These are phyloP conservation scores for Rhexocercosporidium sp. DNA, from an alignment of 2,329 filamentous ascomycete species.

Conservation along the genomic window DNA sequence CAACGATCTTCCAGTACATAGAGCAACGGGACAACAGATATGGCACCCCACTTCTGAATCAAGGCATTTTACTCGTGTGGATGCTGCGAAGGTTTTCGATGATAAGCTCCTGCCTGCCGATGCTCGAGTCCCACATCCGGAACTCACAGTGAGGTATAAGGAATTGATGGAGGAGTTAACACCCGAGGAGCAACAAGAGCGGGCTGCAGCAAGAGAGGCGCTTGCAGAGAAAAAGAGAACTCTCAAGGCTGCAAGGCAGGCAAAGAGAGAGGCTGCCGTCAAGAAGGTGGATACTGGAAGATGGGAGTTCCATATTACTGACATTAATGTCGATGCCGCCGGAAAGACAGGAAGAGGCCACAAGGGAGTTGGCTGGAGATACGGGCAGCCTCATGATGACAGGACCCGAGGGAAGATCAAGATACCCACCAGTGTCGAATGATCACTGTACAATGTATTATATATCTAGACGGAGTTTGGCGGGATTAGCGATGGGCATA, in stretches of 20 bases:
- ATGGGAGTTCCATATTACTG: conserved; percentile 67
- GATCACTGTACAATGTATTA: conserved; percentile 25
- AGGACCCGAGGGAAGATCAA: conserved; percentile 68
- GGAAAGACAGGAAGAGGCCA: conserved; percentile 58
- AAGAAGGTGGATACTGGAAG: conserved; percentile 53
- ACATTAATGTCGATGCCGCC: conserved; percentile 61
- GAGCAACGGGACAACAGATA: conserved; percentile 65
- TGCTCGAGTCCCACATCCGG: conserved; percentile 64
- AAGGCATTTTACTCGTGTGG: conserved; percentile 65
- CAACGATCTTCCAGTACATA: conserved; percentile 69
- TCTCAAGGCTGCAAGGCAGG: conserved; percentile 43
- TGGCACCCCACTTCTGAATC: conserved; percentile 69
- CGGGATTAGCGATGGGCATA: conserved; percentile 18
- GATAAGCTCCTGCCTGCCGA: conserved; percentile 64
- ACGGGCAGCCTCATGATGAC: conserved; percentile 67
- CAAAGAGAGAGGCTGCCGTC: conserved; percentile 48
- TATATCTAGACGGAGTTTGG: conserved; percentile 20
- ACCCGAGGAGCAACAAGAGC: conserved; percentile 38
- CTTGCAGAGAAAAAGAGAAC: conserved; percentile 51
- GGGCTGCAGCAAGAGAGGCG: conserved; percentile 7
- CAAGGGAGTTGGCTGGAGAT: conserved; percentile 63
- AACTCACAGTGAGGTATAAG: conserved; percentile 62
- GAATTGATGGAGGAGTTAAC: conserved; percentile 49
- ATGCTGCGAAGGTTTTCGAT: conserved; percentile 70
- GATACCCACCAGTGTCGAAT: conserved; percentile 65